These are phyloP conservation scores for Coemansia sp. DNA, from an alignment of 192 early-diverging fungal species.

Conservation along the genomic window DNA sequence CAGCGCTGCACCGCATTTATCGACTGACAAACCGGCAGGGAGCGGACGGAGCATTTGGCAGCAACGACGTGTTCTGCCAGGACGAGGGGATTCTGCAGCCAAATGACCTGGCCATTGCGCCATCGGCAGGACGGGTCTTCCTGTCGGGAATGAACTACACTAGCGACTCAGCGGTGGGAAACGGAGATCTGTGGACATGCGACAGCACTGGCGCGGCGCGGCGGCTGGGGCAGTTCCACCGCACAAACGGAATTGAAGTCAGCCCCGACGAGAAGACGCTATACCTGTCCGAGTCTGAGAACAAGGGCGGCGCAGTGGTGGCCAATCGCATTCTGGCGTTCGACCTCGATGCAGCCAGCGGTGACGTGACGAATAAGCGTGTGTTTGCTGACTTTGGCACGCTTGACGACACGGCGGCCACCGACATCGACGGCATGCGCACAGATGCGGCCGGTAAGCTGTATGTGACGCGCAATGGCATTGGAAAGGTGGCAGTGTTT, in stretches of 20 bases:
- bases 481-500: slow-evolving; percentile 55
- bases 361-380: slow-evolving; percentile 24
- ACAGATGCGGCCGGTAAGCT: slow-evolving; percentile 56
- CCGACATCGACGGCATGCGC: slow-evolving; percentile 62
- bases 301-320: slow-evolving; percentile 36
- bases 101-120: slow-evolving; percentile 57
- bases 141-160: slow-evolving; percentile 53
- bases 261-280: slow-evolving; percentile 57
- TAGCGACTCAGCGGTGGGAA: slow-evolving; percentile 29
- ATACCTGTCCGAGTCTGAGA: slow-evolving; percentile 59
- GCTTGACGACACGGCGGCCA: slow-evolving; percentile 44
- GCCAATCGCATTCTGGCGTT: slow-evolving; percentile 55
- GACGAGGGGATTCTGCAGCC: slow-evolving; percentile 44
- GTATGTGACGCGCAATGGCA: slow-evolving; percentile 57
- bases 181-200: slow-evolving; percentile 59
- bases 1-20: slow-evolving; percentile 42
- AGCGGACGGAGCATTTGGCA: slow-evolving; percentile 8
- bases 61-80: slow-evolving; percentile 33
- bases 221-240: slow-evolving; percentile 37
- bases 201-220: slow-evolving; percentile 34
- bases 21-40: slow-evolving; percentile 14
- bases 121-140: slow-evolving; percentile 33
- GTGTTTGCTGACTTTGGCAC: slow-evolving; percentile 53
- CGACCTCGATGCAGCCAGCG: slow-evolving; percentile 39
- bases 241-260: slow-evolving; percentile 63